These are phyloP conservation scores for Choricystis sp. DNA, from an alignment of 139 green algal species.

Conservation along the genomic window DNA sequence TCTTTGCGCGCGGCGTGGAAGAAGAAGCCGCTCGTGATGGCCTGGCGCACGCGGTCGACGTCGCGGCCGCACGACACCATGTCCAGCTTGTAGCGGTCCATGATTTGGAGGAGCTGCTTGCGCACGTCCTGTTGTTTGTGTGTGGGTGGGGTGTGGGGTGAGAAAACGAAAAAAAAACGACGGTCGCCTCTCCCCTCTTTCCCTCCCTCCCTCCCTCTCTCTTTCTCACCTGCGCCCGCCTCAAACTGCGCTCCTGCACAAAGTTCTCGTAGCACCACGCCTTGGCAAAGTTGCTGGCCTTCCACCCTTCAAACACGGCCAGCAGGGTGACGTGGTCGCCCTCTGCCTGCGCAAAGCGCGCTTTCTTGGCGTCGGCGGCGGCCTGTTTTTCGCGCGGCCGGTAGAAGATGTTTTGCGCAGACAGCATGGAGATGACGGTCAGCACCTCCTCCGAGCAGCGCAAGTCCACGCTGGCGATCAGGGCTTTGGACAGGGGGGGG, in stretches of 20 bases:
- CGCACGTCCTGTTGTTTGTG: conserved; percentile 84
- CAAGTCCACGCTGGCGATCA: conserved; percentile 92
- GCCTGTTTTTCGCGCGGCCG: conserved; percentile 69
- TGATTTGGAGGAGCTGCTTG: conserved; percentile 95
- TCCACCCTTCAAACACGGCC: conserved; percentile 93
- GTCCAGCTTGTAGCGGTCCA: conserved; percentile 97
- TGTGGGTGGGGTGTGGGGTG: too few relatives aligned
- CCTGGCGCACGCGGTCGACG: conserved; percentile 78
- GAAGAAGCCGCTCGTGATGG: conserved; percentile 80
- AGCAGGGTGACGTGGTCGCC: conserved; percentile 96
- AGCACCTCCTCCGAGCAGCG: conserved; percentile 92
- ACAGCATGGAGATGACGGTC: conserved; percentile 94
- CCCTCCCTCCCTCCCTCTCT: background rate
- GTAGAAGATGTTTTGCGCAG: conserved; percentile 91
- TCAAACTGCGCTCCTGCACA: conserved; percentile 38
- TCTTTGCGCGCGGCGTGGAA: conserved; percentile 68
- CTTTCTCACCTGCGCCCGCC: conserved; percentile 12
- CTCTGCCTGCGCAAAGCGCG: conserved; percentile 92
- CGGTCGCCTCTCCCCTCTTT: too few relatives aligned
- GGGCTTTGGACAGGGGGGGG: conserved; percentile 88
- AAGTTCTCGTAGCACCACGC: conserved; percentile 95
- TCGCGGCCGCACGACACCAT: conserved; percentile 73
- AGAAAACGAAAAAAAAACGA: too few relatives aligned
- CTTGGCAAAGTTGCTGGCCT: conserved; percentile 78
- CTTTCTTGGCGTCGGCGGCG: conserved; percentile 79